Conservation (phyloP, 2,329 filamentous ascomycete species). For the Pseudocercospora cruenta region DNA sequence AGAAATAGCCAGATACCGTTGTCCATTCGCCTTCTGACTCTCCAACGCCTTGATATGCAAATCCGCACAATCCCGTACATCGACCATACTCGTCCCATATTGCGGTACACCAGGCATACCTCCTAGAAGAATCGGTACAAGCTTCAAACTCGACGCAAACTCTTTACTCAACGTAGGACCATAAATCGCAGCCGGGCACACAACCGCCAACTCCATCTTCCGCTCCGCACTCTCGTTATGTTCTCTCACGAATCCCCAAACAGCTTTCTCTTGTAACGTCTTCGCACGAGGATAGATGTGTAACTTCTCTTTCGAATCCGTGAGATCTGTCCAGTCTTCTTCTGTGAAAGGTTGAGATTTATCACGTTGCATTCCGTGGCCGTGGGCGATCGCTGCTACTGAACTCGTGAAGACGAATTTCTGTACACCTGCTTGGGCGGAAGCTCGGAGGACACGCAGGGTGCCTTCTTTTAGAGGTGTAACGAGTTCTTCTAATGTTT, state of each 20-base stretch:
- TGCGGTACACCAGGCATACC: slow-evolving; percentile 23
- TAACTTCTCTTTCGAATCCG: slow-evolving; percentile 23
- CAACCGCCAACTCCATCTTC: slow-evolving; percentile 17
- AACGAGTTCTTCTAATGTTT: slow-evolving; percentile 21
- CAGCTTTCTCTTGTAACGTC: slow-evolving; percentile 24
- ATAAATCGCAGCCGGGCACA: slow-evolving; percentile 22
- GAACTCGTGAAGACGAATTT: slow-evolving; percentile 25
- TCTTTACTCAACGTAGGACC: slow-evolving; percentile 23
- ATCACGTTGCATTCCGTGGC: slow-evolving; percentile 17
- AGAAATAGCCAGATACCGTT: slow-evolving; percentile 22
- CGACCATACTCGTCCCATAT: slow-evolving; percentile 24
- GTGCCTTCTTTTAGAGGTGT: slow-evolving; percentile 19
- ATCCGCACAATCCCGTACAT: slow-evolving; percentile 20
- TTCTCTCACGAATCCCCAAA: slow-evolving; percentile 19
- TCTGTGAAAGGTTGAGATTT: slow-evolving; percentile 23
- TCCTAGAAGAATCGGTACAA: slow-evolving; percentile 19
- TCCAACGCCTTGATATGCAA: slow-evolving; percentile 20
- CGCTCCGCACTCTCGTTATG: neutral
- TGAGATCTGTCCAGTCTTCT: slow-evolving; percentile 27
- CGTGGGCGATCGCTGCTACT: slow-evolving; percentile 23
- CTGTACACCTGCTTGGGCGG: slow-evolving; percentile 15
- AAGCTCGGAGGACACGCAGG: slow-evolving; percentile 17
- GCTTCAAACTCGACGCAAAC: slow-evolving; percentile 22
- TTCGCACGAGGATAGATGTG: slow-evolving; percentile 26
- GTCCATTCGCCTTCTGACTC: slow-evolving; percentile 13